Base-by-base conservation (phyloP, 495 filamentous ascomycete species). In the Penicillium pancosmium region DNA sequence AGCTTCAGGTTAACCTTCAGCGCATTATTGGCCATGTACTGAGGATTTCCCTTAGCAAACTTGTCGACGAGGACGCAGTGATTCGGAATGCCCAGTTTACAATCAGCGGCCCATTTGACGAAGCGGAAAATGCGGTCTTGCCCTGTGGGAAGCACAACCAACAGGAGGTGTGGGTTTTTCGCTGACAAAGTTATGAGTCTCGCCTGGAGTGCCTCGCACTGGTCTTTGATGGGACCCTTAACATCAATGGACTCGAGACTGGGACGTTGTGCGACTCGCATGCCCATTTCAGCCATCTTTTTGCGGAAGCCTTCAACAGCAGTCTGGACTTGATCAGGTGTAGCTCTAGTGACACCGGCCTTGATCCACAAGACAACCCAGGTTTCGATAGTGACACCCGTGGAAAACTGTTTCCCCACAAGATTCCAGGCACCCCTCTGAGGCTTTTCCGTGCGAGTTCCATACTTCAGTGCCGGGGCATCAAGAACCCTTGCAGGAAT, bases 1-100 rank as follows among this genome's bases (percentile, higher is more conserved):
- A 87, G 76, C 71, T 95, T 95, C 35, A 93, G 66, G 61, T 96
- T 96, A 66, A 93, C 80, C 69, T 92, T 95, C 52, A 93, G 70
- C 2, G 77, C 87, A 3, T 92, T 76, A 59, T 93, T 94, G 58
- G 86, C 87, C 35, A 83, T 80, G 61, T 89, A 91, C 31, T 83
- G 80, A n/a, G 71, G 31, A 5, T 63, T 27, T 27, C 72, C 48
- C 52, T 54, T 57, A 1, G 1, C 41, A 80, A 43, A 69, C 47
- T 66, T 65, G 2, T 51, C 34, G 0, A 54, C 70, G 0, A 84
- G 68, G 15, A 82, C 73, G 56, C 86, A 89, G 36, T 89, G 82
- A 1, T 81, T 90, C 19, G 83, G 76, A 49, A 89, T 66, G 1
- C 90, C 89, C 41, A 46, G 66, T 72, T 9, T 76, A 69, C 9